phyloP scores from a whole-genome alignment of 495 filamentous ascomycete genomes.

The Daldinia childiae region DNA sequence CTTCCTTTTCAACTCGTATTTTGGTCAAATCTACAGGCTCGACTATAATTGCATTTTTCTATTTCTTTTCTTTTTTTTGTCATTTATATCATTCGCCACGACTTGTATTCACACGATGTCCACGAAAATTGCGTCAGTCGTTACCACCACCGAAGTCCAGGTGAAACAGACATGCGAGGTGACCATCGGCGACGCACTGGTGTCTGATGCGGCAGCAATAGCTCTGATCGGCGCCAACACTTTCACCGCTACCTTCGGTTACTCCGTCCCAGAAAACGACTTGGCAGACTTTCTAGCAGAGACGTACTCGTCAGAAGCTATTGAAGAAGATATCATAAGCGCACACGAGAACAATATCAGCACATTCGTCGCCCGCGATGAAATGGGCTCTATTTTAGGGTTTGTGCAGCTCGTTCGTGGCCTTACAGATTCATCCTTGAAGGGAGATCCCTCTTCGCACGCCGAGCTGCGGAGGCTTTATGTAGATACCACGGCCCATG shows the following conservation, averaged over 20 bases:
- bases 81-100: background rate
- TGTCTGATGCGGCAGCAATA: constrained; percentile 47
- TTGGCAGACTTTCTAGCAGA: constrained; percentile 46
- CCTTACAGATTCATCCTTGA: constrained; percentile 46
- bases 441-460: constrained; percentile 29
- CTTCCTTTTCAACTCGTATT: background rate
- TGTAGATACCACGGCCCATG: constrained; percentile 47
- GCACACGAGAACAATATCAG: constrained; percentile 39
- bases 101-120: constrained; percentile 15
- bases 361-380: constrained; percentile 43
- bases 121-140: constrained; percentile 25
- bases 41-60: background rate
- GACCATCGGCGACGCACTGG: constrained; percentile 42
- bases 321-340: constrained; percentile 43
- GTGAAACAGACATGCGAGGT: constrained; percentile 26
- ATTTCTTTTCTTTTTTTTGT: background rate
- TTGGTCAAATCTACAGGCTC: background rate
- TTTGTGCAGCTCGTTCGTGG: constrained; percentile 50
- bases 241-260: constrained; percentile 51
- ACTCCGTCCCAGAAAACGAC: constrained; percentile 46
- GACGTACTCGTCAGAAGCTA: constrained; percentile 41
- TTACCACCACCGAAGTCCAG: background rate
- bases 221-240: constrained; percentile 46
- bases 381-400: constrained; percentile 41
- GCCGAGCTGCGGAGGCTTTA: constrained; percentile 55